Evolutionary conservation across 352 stramenopile species (phyloP).

Genomic region (Phytophthora tentaculata): DNA sequence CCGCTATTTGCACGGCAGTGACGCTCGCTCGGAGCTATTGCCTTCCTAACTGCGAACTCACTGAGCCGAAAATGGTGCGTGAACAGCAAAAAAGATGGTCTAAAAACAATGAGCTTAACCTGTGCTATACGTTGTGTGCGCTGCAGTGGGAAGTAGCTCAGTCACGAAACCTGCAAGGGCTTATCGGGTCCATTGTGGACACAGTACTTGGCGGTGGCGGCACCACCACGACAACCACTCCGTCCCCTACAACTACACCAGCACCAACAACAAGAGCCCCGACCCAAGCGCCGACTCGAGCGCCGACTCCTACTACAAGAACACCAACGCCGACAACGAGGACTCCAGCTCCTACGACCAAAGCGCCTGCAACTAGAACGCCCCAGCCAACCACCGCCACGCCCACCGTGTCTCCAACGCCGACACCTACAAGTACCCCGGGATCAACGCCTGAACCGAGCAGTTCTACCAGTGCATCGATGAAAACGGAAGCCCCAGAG

Average conservation of each 20-base stretch:
- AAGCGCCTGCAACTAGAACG: slow-evolving; percentile 17
- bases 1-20: slow-evolving; percentile 14
- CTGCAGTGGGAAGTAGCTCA: slow-evolving; percentile 11
- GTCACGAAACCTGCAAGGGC: slow-evolving; percentile 24
- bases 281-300: slow-evolving; percentile 4
- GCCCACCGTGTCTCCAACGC: slow-evolving; percentile 12
- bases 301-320: slow-evolving; percentile 11
- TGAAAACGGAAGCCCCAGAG: slow-evolving; percentile 7
- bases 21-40: slow-evolving; percentile 3
- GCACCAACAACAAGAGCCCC: slow-evolving; percentile 17
- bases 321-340: slow-evolving; percentile 20
- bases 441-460: slow-evolving; percentile 11
- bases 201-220: slow-evolving; percentile 19
- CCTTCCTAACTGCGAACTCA: slow-evolving; percentile 11
- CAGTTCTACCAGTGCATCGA: not conserved
- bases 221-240: slow-evolving; percentile 23
- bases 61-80: slow-evolving; percentile 25
- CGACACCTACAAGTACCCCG: slow-evolving; percentile 10
- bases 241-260: slow-evolving; percentile 24
- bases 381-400: slow-evolving; percentile 16
- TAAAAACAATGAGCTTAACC: too few species aligned
- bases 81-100: too few species aligned
- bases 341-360: slow-evolving; percentile 16
- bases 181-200: slow-evolving; percentile 33
- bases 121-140: slow-evolving; percentile 1